Evolutionary conservation across 306 rosid genomes (phyloP).

Genomic region (Gillenia trifoliata): DNA sequence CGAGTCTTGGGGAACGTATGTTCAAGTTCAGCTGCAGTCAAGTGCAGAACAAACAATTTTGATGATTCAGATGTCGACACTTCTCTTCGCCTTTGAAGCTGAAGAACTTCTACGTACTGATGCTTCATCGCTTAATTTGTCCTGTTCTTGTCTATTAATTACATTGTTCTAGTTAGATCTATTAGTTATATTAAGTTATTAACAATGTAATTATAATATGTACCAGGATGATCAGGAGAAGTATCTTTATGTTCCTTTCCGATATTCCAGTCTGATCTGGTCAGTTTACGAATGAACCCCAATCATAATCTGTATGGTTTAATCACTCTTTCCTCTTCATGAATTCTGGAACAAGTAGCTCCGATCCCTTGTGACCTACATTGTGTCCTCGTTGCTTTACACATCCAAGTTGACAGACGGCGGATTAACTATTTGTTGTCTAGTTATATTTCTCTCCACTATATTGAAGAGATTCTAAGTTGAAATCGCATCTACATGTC

Average conservation of each 20-base stretch:
- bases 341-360: too few relatives aligned
- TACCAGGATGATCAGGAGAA: not conserved
- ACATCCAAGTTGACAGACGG: too few relatives aligned
- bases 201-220: conserved; percentile 1
- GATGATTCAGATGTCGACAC: conserved; percentile 43
- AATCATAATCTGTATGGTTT: not conserved
- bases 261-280: not conserved
- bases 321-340: not conserved
- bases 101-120: conserved; percentile 13
- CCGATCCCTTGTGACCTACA: not conserved
- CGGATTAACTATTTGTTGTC: too few relatives aligned
- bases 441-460: too few relatives aligned
- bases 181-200: conserved; percentile 7
- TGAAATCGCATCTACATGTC: not conserved
- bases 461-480: too few relatives aligned
- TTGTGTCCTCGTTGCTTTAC: not conserved
- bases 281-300: not conserved
- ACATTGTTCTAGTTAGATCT: not conserved
- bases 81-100: conserved; percentile 44
- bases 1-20: conserved; percentile 15
- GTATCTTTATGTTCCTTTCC: not conserved
- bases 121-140: conserved; percentile 9
- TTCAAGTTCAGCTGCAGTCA: conserved; percentile 14
- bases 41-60: conserved; percentile 20
- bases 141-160: conserved; percentile 1